phyloP scores from a whole-genome alignment of 2,329 filamentous ascomycete genomes.

The Plectosphaerella sp. region DNA sequence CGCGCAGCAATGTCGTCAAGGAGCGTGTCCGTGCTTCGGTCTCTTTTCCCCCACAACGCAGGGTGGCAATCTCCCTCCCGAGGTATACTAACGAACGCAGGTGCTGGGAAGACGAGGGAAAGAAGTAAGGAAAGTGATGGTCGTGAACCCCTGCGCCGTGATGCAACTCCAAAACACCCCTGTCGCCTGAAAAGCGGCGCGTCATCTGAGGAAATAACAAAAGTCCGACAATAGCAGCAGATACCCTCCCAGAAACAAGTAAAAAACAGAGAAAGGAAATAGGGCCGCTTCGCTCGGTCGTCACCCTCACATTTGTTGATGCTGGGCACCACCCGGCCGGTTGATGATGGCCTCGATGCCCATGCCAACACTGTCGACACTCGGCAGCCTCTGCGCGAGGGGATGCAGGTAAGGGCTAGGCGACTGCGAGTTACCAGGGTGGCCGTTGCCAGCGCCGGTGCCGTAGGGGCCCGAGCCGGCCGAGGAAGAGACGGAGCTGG shows the following conservation, averaged over 20 bases:
- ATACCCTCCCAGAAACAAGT: neutral
- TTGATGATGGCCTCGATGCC: conserved; percentile 57
- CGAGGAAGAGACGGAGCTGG: conserved; percentile 45
- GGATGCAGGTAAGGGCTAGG: conserved; percentile 14
- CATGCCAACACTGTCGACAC: conserved; percentile 57
- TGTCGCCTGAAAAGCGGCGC: neutral
- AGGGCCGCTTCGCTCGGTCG: neutral
- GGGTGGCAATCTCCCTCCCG: too few relatives aligned
- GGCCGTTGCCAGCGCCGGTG: conserved; percentile 21
- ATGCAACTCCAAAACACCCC: neutral
- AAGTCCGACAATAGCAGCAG: neutral
- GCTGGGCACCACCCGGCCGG: conserved; percentile 26
- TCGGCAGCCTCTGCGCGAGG: conserved; percentile 43
- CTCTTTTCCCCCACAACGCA: neutral
- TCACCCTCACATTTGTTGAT: conserved; percentile 9
- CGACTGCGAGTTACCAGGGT: conserved; percentile 18
- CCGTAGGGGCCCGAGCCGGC: conserved; percentile 23
- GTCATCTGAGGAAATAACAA: neutral
- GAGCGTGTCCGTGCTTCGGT: neutral
- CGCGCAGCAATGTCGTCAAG: neutral
- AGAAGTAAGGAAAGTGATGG: neutral
- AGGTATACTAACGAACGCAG: too few relatives aligned
- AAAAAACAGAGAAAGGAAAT: conserved; percentile 1
- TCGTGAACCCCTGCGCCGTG: neutral
- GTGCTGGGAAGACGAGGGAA: too few relatives aligned